Percentiles rank a stretch among this genome's conserved stretches.
Conservation (phyloP, 2,329 filamentous ascomycete species). For the Neofusicoccum parvum region DNA sequence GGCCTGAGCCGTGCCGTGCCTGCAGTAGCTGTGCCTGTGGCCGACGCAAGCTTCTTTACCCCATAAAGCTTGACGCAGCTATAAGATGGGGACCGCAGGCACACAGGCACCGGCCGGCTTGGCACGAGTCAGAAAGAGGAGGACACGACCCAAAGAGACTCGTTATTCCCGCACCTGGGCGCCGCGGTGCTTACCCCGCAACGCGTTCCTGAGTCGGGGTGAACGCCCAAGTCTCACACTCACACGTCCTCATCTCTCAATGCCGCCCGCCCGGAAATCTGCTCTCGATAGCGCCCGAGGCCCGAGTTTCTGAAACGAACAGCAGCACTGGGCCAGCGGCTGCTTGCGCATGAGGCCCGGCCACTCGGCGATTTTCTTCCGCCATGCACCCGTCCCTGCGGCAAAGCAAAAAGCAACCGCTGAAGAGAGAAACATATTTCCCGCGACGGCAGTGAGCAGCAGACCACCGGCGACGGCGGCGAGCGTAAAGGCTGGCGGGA, state of each 20-base stretch:
- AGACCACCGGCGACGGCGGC: background rate
- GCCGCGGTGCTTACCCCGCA: constrained; percentile 8
- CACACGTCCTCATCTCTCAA: background rate
- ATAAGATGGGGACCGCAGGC: background rate
- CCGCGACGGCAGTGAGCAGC: background rate
- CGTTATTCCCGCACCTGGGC: background rate
- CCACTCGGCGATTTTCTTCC: background rate
- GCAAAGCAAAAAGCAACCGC: background rate
- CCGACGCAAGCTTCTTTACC: background rate
- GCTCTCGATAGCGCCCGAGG: background rate
- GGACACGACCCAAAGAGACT: background rate
- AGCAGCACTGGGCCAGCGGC: background rate
- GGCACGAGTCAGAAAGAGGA: too few species aligned
- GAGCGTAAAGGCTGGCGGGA: background rate
- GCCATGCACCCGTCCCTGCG: background rate
- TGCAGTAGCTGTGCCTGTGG: background rate
- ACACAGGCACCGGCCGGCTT: too few species aligned
- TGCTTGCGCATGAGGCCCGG: too few species aligned
- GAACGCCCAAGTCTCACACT: background rate
- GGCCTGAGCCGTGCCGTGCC: background rate
- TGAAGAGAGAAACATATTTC: background rate
- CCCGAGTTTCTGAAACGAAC: background rate
- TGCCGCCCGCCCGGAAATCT: background rate
- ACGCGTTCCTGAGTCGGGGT: background rate
- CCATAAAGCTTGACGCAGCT: background rate